Conservation (phyloP, 2,329 filamentous ascomycete genomes). For the Aspergillus niger region DNA sequence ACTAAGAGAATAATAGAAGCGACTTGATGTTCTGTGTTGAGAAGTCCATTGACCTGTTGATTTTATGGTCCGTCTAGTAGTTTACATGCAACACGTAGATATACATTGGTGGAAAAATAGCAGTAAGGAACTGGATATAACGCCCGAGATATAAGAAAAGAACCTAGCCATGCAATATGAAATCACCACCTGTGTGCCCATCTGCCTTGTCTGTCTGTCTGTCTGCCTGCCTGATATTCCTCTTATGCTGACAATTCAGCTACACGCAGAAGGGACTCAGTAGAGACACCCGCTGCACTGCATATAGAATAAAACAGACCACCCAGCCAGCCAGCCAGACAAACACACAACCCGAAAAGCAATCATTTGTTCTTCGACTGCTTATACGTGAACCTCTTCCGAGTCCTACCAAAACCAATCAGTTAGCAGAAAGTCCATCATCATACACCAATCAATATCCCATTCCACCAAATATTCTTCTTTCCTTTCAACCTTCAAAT, state of each 20-base stretch:
- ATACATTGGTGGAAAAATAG: too few relatives aligned
- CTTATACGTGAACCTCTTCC: constrained; percentile 69
- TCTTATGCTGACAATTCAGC: background rate
- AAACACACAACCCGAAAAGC: background rate
- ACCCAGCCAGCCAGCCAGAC: background rate
- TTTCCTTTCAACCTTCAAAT: background rate
- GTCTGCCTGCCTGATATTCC: too few relatives aligned
- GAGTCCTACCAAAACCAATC: constrained; percentile 52
- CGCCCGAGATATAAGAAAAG: too few relatives aligned
- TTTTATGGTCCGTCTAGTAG: too few relatives aligned
- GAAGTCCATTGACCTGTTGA: too few relatives aligned
- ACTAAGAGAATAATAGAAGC: background rate
- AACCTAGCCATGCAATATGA: too few relatives aligned
- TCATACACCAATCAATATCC: background rate
- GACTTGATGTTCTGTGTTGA: too few relatives aligned
- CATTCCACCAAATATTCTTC: background rate
- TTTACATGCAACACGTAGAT: too few relatives aligned
- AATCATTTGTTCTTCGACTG: constrained; percentile 70
- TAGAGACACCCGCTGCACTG: background rate
- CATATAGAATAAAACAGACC: background rate
- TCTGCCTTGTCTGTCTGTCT: too few relatives aligned
- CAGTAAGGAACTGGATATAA: too few relatives aligned
- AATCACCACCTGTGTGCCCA: too few relatives aligned
- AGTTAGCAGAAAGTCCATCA: background rate
- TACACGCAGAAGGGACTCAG: background rate